Conservation (phyloP, 805 yeast genomes). For the Sugiyamaella lignohabitans region DNA sequence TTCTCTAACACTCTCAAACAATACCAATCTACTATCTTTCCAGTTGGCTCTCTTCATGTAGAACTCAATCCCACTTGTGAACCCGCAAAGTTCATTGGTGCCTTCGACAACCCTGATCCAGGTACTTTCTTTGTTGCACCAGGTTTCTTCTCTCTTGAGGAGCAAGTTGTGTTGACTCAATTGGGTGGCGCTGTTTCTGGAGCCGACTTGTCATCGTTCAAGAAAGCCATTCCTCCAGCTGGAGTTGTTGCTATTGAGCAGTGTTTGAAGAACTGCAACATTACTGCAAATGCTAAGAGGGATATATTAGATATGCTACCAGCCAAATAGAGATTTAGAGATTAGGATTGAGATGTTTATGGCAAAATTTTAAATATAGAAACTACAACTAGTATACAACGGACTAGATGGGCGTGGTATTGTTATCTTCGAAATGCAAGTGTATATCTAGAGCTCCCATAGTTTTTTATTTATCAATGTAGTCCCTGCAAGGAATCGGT, state of each 20-base stretch:
- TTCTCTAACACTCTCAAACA: slow-evolving; percentile 8
- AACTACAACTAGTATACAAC: too few species aligned
- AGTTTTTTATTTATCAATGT: too few species aligned
- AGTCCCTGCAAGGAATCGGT: too few species aligned
- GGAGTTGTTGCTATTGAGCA: slow-evolving; percentile 15
- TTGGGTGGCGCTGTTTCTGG: slow-evolving; percentile 14
- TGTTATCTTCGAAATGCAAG: too few species aligned
- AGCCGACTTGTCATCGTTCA: slow-evolving; percentile 6
- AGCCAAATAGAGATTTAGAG: too few species aligned
- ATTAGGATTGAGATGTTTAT: too few species aligned
- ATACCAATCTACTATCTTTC: slow-evolving; percentile 17
- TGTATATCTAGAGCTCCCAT: too few species aligned
- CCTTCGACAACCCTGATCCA: slow-evolving; percentile 18
- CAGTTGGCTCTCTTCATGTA: slow-evolving; percentile 18
- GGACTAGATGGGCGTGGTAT: too few species aligned
- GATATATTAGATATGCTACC: neutral
- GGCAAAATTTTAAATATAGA: too few species aligned
- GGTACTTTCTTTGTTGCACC: slow-evolving; percentile 17
- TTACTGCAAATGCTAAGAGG: slow-evolving; percentile 6
- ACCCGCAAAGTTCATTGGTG: slow-evolving; percentile 12
- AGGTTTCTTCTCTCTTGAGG: slow-evolving; percentile 17
- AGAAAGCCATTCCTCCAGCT: slow-evolving; percentile 13
- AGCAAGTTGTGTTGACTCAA: slow-evolving; percentile 10
- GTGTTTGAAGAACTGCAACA: slow-evolving; percentile 11
- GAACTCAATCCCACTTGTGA: slow-evolving; percentile 20